Evolutionary conservation across 192 early-diverging fungal species (phyloP), one percentile per base, ranked within the genome.

Genomic region (Mortierella hygrophila): DNA sequence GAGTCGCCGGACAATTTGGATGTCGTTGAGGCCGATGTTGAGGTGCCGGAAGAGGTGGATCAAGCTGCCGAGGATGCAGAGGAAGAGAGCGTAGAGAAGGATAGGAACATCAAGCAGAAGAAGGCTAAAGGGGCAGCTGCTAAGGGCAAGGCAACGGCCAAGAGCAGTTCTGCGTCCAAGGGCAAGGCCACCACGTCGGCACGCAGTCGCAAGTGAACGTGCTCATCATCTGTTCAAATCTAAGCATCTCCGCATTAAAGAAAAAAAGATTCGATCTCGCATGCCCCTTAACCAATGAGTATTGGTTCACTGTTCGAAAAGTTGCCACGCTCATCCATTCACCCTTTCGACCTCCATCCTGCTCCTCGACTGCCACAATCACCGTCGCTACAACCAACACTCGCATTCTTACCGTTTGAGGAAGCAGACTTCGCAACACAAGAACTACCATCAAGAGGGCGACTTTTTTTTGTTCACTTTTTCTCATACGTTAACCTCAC

Each of bases 1-100:
- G 84, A 86, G 41, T 44, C 71, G 20, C 91, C 93, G 6, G 94
- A 95, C 75, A 80, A 89, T 9, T 91, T 94, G 44, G 94, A 94
- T 23, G 91, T 89, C 2, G 75, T 94, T 13, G 93, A 92, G 46
- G 75, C 86, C 5, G 86, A 88, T 78, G 79, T 18, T 6, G 23
- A 72, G 9, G 81, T 82, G 1, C 89, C 85, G 29, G 89, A 91
- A n/a, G 93, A 92, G n/a, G 89, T 85, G 32, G 88, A 88, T 26
- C 88, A 87, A 20, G 88, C 83, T 9, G 90, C 86, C 35, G 94
- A 93, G 60, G 90, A 82, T 8, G 92, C 89, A 8, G 94, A 94
- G 60, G 92, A 91, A 6, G 90, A 92, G 74, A 92, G 92, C 38
- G 75, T 92, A 37, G 84, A 82, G 18, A 90, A 88, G 60, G 93